Evolutionary conservation across 1,284 basidiomycete genomes (phyloP).

Genomic region (Mycosarcoma maydis): DNA sequence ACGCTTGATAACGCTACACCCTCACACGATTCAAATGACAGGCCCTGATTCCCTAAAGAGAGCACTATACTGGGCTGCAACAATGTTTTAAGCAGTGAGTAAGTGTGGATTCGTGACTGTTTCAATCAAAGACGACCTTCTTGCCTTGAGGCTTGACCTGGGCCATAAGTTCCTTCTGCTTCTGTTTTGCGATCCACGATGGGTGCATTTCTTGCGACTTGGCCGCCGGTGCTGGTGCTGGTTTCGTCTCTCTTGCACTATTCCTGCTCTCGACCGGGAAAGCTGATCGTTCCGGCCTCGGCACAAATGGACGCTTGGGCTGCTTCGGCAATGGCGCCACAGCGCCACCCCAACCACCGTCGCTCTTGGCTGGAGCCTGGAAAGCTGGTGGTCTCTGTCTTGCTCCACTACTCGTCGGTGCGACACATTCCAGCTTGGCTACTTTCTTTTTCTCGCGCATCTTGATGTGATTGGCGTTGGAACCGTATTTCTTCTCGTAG

Average conservation of each 20-base stretch:
- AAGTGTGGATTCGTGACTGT: neutral
- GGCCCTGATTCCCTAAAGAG: too few species aligned
- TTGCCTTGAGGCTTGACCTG: conserved; percentile 52
- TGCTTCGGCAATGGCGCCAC: conserved; percentile 33
- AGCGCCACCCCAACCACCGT: conserved; percentile 35
- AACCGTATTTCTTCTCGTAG: conserved; percentile 96
- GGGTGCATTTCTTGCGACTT: conserved; percentile 55
- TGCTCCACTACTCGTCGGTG: conserved; percentile 1
- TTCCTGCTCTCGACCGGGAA: neutral
- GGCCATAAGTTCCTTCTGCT: conserved; percentile 55
- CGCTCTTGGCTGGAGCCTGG: conserved; percentile 27
- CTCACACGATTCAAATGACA: too few species aligned
- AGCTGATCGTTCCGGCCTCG: neutral
- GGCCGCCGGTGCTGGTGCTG: neutral
- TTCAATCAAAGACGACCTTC: conserved; percentile 58
- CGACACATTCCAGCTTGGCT: conserved; percentile 9
- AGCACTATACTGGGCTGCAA: too few species aligned
- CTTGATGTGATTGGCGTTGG: conserved; percentile 83
- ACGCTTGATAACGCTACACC: too few species aligned
- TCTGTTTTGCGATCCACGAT: conserved; percentile 61
- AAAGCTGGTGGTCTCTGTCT: conserved; percentile 31
- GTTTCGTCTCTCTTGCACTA: neutral
- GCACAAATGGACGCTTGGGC: conserved; percentile 11
- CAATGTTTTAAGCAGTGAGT: too few species aligned
- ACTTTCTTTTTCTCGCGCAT: conserved; percentile 39